Percentiles rank a stretch among this genome's conserved stretches.
Evolutionary conservation across 768 basidiomycete species (phyloP).

Genomic region (Leucocoprinus leucothites): DNA sequence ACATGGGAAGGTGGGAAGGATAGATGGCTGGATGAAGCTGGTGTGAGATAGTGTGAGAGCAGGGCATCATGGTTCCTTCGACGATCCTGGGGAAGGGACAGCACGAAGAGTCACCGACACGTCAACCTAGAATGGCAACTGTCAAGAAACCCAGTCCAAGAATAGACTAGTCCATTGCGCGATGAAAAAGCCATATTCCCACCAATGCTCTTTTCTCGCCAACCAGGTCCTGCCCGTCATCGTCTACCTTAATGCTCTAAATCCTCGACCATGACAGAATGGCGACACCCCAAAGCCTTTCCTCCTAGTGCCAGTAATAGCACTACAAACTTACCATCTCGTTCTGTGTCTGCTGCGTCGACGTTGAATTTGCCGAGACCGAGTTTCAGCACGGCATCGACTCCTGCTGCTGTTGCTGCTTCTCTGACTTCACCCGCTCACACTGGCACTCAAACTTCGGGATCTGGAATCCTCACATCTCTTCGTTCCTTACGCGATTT

Average conservation of each 20-base stretch:
- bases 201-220: too few relatives aligned
- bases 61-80: too few relatives aligned
- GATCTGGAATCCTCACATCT: conserved; percentile 26
- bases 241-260: not conserved
- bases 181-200: too few relatives aligned
- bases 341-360: not conserved
- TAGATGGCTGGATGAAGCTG: too few relatives aligned
- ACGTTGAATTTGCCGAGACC: not conserved
- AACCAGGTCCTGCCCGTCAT: too few relatives aligned
- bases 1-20: too few relatives aligned
- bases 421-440: not conserved
- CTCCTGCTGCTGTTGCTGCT: conserved; percentile 1
- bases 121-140: too few relatives aligned
- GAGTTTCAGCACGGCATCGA: not conserved
- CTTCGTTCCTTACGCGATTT: conserved; percentile 59
- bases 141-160: too few relatives aligned
- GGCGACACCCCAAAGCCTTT: not conserved
- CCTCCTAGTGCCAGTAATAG: conserved; percentile 1
- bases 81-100: too few relatives aligned
- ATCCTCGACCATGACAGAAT: too few relatives aligned
- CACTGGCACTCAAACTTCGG: conserved; percentile 13
- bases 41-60: too few relatives aligned
- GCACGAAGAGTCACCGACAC: too few relatives aligned
- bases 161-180: not conserved
- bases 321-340: not conserved